Evolutionary conservation across 257 asterid species (phyloP).

Genomic region (Nicotiana knightiana): DNA sequence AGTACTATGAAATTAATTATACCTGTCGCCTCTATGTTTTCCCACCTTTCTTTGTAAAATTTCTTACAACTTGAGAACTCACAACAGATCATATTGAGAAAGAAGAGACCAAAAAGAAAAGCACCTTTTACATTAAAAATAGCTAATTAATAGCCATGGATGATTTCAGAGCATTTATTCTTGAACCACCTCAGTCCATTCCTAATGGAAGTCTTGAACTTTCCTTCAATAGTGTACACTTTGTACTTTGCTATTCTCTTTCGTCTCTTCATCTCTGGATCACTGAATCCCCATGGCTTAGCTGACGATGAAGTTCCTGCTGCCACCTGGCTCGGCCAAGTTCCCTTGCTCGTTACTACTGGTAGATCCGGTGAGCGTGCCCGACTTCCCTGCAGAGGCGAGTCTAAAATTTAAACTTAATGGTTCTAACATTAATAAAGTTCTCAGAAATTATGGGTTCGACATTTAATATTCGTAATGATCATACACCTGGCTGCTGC

Average conservation of each 20-base stretch:
- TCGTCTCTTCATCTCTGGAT: slow-evolving; percentile 62
- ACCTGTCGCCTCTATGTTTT: not conserved
- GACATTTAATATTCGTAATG: not conserved
- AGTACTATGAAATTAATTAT: not conserved
- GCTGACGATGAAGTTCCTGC: slow-evolving; percentile 19
- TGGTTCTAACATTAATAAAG: not conserved
- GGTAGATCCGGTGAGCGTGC: slow-evolving; percentile 26
- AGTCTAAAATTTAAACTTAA: not conserved
- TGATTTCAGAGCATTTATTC: slow-evolving; percentile 63
- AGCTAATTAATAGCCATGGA: slow-evolving; percentile 49
- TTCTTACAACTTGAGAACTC: not conserved
- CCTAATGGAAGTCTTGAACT: slow-evolving; percentile 63
- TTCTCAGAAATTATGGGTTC: not conserved
- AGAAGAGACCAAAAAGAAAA: not conserved
- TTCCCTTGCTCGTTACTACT: slow-evolving; percentile 8
- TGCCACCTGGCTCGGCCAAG: slow-evolving; percentile 17
- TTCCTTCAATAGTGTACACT: slow-evolving; percentile 67
- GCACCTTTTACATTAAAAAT: not conserved
- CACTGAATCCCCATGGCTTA: slow-evolving; percentile 65
- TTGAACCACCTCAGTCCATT: slow-evolving; percentile 69
- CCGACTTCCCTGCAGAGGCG: not conserved
- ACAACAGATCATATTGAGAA: not conserved
- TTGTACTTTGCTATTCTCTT: slow-evolving; percentile 70
- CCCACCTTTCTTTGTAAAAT: not conserved
- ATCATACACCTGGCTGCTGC: not conserved